phyloP scores from a whole-genome alignment of 2,329 filamentous ascomycete genomes.

The Ophiostoma montium region DNA sequence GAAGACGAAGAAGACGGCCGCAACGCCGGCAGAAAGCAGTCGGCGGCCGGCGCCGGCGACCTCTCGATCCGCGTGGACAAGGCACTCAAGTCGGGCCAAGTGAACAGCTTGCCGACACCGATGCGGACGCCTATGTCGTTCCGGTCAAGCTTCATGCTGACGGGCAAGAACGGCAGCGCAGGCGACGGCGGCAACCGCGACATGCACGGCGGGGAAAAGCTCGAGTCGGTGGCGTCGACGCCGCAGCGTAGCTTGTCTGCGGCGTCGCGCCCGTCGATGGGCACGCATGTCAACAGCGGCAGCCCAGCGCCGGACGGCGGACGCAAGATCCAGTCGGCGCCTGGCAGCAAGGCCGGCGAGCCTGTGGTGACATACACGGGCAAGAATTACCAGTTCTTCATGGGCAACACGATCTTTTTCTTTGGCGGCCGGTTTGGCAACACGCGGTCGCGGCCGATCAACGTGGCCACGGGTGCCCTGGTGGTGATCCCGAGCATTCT shows the following conservation, averaged over 20 bases:
- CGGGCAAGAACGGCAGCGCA: constrained; percentile 30
- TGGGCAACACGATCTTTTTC: constrained; percentile 86
- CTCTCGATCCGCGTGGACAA: constrained; percentile 47
- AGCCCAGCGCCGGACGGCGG: neutral
- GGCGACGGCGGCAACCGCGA: constrained; percentile 38
- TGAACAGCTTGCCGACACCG: constrained; percentile 37
- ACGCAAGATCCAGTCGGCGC: neutral
- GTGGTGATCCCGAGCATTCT: constrained; percentile 66
- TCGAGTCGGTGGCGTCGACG: constrained; percentile 69
- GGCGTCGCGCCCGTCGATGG: constrained; percentile 18
- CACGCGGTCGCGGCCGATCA: constrained; percentile 73
- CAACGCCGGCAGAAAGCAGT: neutral
- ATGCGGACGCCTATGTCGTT: constrained; percentile 64
- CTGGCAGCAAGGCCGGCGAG: constrained; percentile 16
- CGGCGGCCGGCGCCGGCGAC: constrained; percentile 14
- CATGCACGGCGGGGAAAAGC: constrained; percentile 59
- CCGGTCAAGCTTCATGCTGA: constrained; percentile 52
- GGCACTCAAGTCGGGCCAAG: constrained; percentile 34
- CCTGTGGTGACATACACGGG: constrained; percentile 34
- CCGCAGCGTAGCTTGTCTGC: constrained; percentile 38
- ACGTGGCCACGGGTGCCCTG: constrained; percentile 69
- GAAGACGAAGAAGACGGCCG: neutral
- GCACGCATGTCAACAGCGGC: constrained; percentile 19
- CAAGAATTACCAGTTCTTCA: constrained; percentile 82
- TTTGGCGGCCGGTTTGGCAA: constrained; percentile 79